Evolutionary conservation across 169 alveolate genomes (phyloP).

Genomic region (Plasmodium gonderi): DNA sequence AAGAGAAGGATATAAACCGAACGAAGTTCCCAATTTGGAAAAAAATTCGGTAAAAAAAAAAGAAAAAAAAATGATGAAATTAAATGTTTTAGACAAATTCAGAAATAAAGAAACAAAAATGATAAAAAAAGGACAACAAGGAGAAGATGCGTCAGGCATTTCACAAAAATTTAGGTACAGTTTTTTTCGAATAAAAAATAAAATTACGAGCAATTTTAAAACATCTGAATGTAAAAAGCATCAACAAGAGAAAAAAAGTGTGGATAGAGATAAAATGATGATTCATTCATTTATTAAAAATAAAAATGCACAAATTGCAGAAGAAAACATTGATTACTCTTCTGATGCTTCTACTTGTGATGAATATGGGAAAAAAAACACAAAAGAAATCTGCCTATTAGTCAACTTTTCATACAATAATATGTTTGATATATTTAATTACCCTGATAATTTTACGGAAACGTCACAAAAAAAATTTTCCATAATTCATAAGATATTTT

Average conservation of each 20-base stretch:
- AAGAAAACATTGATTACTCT: slow-evolving; percentile 15
- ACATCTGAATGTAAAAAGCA: slow-evolving; percentile 12
- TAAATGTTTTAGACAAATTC: slow-evolving; percentile 19
- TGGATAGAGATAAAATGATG: slow-evolving; percentile 37
- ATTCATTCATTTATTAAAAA: slow-evolving; percentile 49
- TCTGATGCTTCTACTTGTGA: slow-evolving; percentile 7
- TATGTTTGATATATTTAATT: slow-evolving; percentile 75
- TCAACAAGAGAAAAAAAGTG: slow-evolving; percentile 9
- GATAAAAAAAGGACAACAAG: neutral
- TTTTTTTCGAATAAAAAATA: slow-evolving; percentile 62
- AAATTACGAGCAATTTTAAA: slow-evolving; percentile 32
- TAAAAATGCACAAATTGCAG: slow-evolving; percentile 20
- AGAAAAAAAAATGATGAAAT: slow-evolving; percentile 17
- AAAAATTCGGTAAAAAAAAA: neutral
- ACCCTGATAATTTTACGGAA: slow-evolving; percentile 32
- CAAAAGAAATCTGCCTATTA: slow-evolving; percentile 67
- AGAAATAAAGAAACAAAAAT: neutral
- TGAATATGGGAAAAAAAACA: slow-evolving; percentile 44
- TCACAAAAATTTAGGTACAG: slow-evolving; percentile 63
- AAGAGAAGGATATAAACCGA: neutral
- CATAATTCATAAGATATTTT: slow-evolving; percentile 28
- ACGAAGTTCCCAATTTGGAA: neutral
- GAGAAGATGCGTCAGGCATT: slow-evolving; percentile 13
- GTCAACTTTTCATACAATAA: slow-evolving; percentile 67
- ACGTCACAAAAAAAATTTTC: slow-evolving; percentile 28